These are phyloP conservation scores for Drechslerella stenobrocha DNA, from an alignment of 2,329 filamentous ascomycete genomes.

Conservation along the genomic window DNA sequence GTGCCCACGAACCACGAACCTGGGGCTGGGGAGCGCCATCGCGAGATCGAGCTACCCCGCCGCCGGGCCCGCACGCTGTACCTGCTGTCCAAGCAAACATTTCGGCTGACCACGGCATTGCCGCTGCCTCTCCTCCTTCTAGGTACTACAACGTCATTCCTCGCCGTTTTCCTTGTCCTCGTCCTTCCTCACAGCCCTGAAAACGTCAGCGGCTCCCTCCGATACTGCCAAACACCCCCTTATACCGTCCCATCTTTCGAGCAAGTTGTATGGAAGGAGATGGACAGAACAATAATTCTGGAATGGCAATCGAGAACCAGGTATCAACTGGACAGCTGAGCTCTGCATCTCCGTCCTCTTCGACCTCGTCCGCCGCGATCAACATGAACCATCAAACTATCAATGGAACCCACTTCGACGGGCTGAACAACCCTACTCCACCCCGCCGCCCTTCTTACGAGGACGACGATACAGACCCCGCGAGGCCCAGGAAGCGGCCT, in stretches of 20 bases:
- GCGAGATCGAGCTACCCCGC: constrained; percentile 7
- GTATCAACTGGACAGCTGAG: constrained; percentile 44
- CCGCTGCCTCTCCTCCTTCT: constrained; percentile 3
- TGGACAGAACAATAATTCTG: constrained; percentile 45
- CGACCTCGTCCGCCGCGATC: constrained; percentile 28
- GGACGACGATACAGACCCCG: constrained; percentile 47
- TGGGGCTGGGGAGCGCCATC: constrained; percentile 3
- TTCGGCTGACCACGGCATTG: not conserved
- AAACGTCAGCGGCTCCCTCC: constrained; percentile 1
- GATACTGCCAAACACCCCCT: constrained; percentile 5
- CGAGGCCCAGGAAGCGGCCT: constrained; percentile 46
- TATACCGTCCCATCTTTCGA: not conserved
- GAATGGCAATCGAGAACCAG: constrained; percentile 49
- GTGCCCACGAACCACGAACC: no score
- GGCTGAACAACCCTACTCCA: constrained; percentile 42
- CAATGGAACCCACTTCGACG: constrained; percentile 42
- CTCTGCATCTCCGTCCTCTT: constrained; percentile 38
- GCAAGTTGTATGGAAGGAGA: constrained; percentile 47
- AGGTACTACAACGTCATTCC: constrained; percentile 17
- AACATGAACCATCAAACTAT: constrained; percentile 43
- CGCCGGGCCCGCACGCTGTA: not conserved
- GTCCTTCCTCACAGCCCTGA: constrained; percentile 1
- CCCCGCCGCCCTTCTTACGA: constrained; percentile 46
- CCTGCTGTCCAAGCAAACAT: not conserved
- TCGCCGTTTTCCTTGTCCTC: not conserved